Evolutionary conservation across 306 rosid genomes (phyloP).

Genomic region (Fagus sylvatica): DNA sequence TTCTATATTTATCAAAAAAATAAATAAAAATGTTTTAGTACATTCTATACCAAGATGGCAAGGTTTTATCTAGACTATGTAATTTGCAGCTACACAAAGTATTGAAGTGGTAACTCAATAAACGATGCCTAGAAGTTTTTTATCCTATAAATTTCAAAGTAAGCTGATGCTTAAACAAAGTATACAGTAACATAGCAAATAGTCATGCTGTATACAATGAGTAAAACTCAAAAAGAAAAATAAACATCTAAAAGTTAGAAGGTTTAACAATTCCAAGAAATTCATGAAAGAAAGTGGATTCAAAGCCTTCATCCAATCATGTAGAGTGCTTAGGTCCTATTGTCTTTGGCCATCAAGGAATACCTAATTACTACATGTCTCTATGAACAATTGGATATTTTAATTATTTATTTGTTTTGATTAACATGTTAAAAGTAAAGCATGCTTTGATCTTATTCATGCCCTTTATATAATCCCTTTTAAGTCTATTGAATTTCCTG

Average conservation of each 20-base stretch:
- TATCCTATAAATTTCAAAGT: background rate
- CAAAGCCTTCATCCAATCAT: no score
- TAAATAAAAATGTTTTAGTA: background rate
- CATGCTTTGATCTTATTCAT: slow-evolving; percentile 18
- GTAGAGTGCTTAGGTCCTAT: background rate
- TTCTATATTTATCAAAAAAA: no score
- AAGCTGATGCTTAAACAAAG: no score
- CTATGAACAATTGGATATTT: background rate
- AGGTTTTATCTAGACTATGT: background rate
- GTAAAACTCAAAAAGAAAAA: no score
- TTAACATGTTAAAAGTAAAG: slow-evolving; percentile 19
- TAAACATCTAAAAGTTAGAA: no score
- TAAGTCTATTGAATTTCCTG: slow-evolving; percentile 3
- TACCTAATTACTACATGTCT: background rate
- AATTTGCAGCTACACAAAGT: background rate
- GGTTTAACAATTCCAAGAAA: no score
- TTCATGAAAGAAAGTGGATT: no score
- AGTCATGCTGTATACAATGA: no score
- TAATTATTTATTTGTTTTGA: background rate
- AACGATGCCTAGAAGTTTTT: background rate
- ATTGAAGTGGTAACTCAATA: background rate
- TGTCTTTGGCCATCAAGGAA: background rate
- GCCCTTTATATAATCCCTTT: slow-evolving; percentile 19
- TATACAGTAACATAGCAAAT: no score
- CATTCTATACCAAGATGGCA: background rate